Conservation (phyloP, 345 rosid species). For the Citrus trifoliata region DNA sequence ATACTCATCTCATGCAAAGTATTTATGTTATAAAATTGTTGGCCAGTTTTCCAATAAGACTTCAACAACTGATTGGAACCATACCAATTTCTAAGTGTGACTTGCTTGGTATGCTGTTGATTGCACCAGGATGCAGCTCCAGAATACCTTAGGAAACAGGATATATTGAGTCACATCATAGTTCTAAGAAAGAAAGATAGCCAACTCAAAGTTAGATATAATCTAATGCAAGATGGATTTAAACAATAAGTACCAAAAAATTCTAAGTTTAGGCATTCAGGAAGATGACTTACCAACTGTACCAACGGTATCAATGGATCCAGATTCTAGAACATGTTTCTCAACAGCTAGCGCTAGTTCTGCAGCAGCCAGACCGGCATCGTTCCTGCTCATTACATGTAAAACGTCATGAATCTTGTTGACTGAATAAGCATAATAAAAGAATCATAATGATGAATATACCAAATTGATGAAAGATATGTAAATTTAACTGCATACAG, state of each 20-base stretch:
- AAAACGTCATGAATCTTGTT: slow-evolving; percentile 7
- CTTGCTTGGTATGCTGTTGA: slow-evolving; percentile 97
- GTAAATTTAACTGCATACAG: neutral
- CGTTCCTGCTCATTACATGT: slow-evolving; percentile 49
- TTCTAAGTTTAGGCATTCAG: neutral
- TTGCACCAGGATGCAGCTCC: slow-evolving; percentile 92
- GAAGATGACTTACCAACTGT: slow-evolving; percentile 63
- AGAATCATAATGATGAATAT: neutral
- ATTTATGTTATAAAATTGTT: neutral
- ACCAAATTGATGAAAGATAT: neutral
- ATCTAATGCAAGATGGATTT: neutral
- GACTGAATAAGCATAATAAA: neutral
- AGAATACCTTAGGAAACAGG: slow-evolving; percentile 50
- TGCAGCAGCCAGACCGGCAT: slow-evolving; percentile 96
- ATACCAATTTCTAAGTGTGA: slow-evolving; percentile 90
- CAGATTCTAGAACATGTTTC: slow-evolving; percentile 79
- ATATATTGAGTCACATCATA: neutral
- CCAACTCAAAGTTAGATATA: neutral
- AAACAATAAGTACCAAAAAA: neutral
- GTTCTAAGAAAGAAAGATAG: neutral
- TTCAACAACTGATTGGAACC: neutral
- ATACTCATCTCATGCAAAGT: neutral
- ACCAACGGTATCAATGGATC: slow-evolving; percentile 91
- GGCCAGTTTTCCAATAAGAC: neutral
- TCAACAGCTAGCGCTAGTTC: slow-evolving; percentile 91